Base-by-base conservation (phyloP, 805 yeast genomes). In the Sugiyamaella chiloensis region DNA sequence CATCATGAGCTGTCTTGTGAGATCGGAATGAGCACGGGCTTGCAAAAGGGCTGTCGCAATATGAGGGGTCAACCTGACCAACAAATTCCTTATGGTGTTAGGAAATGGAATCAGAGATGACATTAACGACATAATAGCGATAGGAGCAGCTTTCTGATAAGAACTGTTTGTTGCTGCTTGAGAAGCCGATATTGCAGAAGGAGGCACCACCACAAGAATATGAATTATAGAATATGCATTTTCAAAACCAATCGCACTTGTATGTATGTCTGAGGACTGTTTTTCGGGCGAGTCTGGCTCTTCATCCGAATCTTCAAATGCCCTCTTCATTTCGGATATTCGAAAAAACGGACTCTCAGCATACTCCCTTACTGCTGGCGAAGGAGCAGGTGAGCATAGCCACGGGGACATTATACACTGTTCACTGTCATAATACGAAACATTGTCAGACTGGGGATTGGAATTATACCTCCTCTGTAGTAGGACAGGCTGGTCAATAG, bases 101-200 rank as follows among this genome's bases (percentile, higher is more conserved):
- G 67, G 65, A 48, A 60, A 63, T 6, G 67, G 67, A 14, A 63
- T 58, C 6, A 62, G 47, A 14, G 60, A 56, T 2, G 67, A 60
- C 52, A 61, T 44, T 20, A 63, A 42, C 17, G 66, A 62, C 1
- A 63, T 42, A 14, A 63, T 58, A 4, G 63, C 67, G 20, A 63
- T 52, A 5, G 67, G 67, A n/a, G 60, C 63, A 5, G 56, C 44
- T 21, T 45, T 26, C 5, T 26, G 31, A 16, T 34, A 34, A 16
- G 36, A 35, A 6, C 39, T 24, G 16, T 32, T 20, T 6, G 34
- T 24, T n/a, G n/a, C n/a, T 5, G 42, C 24, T 8, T 42, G 34
- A 29, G 40, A 39, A 4, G 41, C 26, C 12, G 40, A 24, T 7
- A 52, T 29, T 1, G 52, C 39, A 6, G 42, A 24, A 4, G 57